Evolutionary conservation across 768 basidiomycete species (phyloP).

Genomic region (Kwoniella sp.): DNA sequence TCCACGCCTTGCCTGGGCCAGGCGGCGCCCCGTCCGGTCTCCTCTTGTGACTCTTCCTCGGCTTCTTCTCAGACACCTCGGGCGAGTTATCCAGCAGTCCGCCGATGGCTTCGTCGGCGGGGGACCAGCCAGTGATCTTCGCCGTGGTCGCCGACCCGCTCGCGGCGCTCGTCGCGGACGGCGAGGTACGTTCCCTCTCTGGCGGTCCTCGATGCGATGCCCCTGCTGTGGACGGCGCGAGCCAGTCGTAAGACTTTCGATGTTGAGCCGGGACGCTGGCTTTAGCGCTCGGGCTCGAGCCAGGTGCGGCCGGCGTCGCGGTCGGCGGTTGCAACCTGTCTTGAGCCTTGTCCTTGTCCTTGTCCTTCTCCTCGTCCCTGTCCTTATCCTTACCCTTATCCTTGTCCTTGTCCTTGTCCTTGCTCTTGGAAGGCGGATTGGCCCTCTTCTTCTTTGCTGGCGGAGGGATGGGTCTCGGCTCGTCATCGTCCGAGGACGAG

Average conservation of each 20-base stretch:
- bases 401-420: neutral
- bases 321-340: no score
- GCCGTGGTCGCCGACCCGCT: neutral
- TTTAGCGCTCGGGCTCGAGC: no score
- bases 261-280: no score
- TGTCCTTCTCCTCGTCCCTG: no score
- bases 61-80: constrained; percentile 4
- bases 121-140: constrained; percentile 22
- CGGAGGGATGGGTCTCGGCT: constrained; percentile 1
- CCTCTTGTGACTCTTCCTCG: constrained; percentile 34
- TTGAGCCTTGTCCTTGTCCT: no score
- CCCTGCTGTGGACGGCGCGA: constrained; percentile 26
- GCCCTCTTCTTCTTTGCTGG: constrained; percentile 14
- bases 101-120: constrained; percentile 21
- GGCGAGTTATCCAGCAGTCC: constrained; percentile 9
- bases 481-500: constrained; percentile 14
- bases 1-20: constrained; percentile 31
- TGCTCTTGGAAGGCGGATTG: neutral
- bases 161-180: neutral
- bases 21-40: constrained; percentile 15
- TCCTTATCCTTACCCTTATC: no score
- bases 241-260: constrained; percentile 43
- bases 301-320: no score
- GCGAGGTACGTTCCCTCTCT: constrained; percentile 14
- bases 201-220: constrained; percentile 40